Conservation (phyloP, 176 grass and related monocot genomes). For the Melocanna baccifera region DNA sequence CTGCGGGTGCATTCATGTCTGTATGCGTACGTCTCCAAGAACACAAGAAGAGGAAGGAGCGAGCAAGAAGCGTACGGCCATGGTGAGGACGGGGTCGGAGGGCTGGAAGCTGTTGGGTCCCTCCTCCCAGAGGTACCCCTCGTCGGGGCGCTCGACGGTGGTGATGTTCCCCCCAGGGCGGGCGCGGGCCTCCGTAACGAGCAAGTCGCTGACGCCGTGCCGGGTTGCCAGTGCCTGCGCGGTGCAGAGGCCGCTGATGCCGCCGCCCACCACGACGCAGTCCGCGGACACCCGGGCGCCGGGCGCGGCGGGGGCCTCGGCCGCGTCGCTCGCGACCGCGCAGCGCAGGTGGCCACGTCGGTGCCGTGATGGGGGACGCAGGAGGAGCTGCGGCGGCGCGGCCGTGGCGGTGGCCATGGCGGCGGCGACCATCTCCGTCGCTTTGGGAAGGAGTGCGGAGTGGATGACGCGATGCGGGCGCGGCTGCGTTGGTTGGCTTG, state of each 20-base stretch:
- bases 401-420: conserved; percentile 5
- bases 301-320: neutral
- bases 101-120: conserved; percentile 98
- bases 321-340: conserved; percentile 18
- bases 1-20: conserved; percentile 20
- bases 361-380: neutral
- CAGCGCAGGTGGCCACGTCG: neutral
- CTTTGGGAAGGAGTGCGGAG: neutral
- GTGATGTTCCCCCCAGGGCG: conserved; percentile 84
- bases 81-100: conserved; percentile 74
- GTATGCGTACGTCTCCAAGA: neutral
- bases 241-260: conserved; percentile 85
- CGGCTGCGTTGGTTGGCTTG: neutral
- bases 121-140: conserved; percentile 90
- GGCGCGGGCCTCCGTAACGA: conserved; percentile 77
- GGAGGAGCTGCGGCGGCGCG: neutral
- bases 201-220: conserved; percentile 45
- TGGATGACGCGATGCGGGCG: conserved; percentile 33
- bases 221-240: conserved; percentile 73
- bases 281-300: conserved; percentile 46
- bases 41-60: neutral
- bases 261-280: conserved; percentile 87
- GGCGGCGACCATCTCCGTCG: conserved; percentile 27
- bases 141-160: conserved; percentile 61
- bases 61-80: conserved; percentile 47